Conservation (phyloP, 2,329 filamentous ascomycete genomes). For the Aspergillus sp. region DNA sequence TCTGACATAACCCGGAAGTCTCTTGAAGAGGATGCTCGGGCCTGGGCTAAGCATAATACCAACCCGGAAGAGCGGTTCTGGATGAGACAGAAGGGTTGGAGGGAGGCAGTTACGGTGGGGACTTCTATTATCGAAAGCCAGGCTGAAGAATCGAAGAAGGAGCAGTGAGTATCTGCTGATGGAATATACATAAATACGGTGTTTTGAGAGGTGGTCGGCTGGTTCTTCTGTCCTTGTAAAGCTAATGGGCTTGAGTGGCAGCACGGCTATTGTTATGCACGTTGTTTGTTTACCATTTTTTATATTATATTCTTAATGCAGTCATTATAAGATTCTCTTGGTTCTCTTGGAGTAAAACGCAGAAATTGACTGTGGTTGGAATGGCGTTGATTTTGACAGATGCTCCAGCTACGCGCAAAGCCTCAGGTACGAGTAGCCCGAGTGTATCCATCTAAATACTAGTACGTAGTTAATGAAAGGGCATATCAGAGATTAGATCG, state of each 20-base stretch:
- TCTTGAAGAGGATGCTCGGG: constrained; percentile 45
- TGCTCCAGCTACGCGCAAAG: no score
- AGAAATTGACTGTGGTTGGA: not conserved
- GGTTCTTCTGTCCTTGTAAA: not conserved
- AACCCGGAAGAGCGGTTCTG: constrained; percentile 43
- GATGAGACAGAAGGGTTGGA: constrained; percentile 46
- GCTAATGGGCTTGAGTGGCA: not conserved
- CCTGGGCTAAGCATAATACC: constrained; percentile 32
- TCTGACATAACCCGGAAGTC: constrained; percentile 35
- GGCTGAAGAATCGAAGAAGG: constrained; percentile 33
- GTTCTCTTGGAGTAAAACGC: not conserved
- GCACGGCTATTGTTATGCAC: not conserved
- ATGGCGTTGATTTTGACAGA: not conserved
- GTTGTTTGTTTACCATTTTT: not conserved
- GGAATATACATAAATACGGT: not conserved
- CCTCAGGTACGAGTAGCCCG: no score
- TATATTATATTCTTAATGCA: not conserved
- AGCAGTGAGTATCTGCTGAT: constrained; percentile 23
- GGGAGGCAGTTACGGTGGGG: constrained; percentile 41
- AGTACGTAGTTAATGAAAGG: no score
- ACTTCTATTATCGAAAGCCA: constrained; percentile 41
- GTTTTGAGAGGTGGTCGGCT: not conserved
- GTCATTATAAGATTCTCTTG: not conserved
- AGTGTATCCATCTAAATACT: no score
- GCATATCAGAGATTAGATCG: not conserved